Base-by-base conservation (phyloP, 495 filamentous ascomycete species). In the Lophiostoma macrostomum region DNA sequence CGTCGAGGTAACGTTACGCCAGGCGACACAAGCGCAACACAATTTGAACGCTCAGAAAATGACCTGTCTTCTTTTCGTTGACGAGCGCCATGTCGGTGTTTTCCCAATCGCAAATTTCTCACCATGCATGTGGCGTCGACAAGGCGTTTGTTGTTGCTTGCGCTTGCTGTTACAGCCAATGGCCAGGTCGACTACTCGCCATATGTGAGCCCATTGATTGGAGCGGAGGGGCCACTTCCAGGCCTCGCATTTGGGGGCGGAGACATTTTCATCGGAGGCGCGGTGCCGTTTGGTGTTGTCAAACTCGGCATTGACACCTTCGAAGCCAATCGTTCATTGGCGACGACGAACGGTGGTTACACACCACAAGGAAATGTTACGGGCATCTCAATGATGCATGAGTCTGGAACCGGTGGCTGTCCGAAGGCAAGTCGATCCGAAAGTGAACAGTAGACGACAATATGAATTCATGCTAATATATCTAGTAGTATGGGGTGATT, bases 271-370 rank as follows among this genome's bases (percentile, higher is more conserved):
- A 48, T 61, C 14, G 63, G 60, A n/a, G 64, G 43, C 6, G 49
- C 64, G 11, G 16, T 60, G n/a, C 66, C 64, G 12, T 66, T 67
- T 43, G 62, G 62, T 14, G 66, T 63, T 10, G 62, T 53, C 5
- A 67, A 69, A 40, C 41, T 65, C 5, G 66, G 64, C 24, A 66
- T 67, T 25, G 64, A 69, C 43, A 67, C 66, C 4, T 60, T 62
- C 30, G 66, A 62, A 34, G 38, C 48, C 12, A 58, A 60, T 41
- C 42, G 50, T 16, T 49, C 50, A 1, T 48, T 59, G 31, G 43
- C 53, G 12, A 64, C 65, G 5, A 25, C 53, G 27, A 68, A 68
- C 55, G 64, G 60, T 27, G 65, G 65, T 1, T 66, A 64, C 49
- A 64, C 64, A 5, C 65, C 64, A 4, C 23, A 62, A 14, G 64